phyloP scores from a whole-genome alignment of 306 rosid genomes.

The Casuarina glauca region DNA sequence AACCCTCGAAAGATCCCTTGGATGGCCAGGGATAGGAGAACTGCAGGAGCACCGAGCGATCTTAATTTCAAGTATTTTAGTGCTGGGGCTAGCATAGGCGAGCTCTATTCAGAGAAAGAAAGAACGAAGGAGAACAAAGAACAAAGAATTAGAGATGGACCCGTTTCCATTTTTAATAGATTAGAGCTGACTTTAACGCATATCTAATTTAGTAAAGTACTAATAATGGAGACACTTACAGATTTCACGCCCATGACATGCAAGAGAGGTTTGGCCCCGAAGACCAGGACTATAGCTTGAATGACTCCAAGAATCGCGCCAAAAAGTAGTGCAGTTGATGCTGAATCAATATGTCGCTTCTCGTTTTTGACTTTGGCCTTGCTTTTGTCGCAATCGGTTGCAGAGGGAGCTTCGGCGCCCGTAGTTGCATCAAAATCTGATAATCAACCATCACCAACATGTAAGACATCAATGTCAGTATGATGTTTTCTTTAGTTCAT shows the following conservation, averaged over 20 bases:
- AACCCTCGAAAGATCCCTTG: slow-evolving; percentile 97
- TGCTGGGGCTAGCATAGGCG: slow-evolving; percentile 81
- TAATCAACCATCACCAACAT: slow-evolving; percentile 2
- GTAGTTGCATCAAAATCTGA: slow-evolving; percentile 36
- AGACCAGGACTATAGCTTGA: slow-evolving; percentile 70
- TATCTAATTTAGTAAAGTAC: too few relatives aligned
- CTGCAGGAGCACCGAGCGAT: slow-evolving; percentile 95
- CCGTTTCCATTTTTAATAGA: not conserved
- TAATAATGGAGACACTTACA: slow-evolving; percentile 43
- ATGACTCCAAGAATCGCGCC: slow-evolving; percentile 77
- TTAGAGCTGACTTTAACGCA: too few relatives aligned
- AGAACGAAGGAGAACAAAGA: not conserved
- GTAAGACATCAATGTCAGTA: slow-evolving; percentile 1
- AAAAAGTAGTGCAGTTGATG: slow-evolving; percentile 90
- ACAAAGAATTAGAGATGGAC: not conserved
- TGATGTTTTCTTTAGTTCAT: too few relatives aligned
- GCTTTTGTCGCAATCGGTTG: slow-evolving; percentile 16
- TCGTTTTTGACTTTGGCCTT: slow-evolving; percentile 39
- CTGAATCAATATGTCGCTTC: slow-evolving; percentile 74
- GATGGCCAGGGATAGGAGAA: slow-evolving; percentile 97
- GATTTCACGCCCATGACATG: slow-evolving; percentile 80
- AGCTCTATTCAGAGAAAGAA: slow-evolving; percentile 42
- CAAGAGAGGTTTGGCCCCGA: slow-evolving; percentile 69
- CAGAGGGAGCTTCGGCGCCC: slow-evolving; percentile 27
- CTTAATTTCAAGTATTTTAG: slow-evolving; percentile 74